Percentiles rank a stretch among this genome's conserved stretches.
Conservation (phyloP, 352 stramenopile genomes). For the Globisporangium acanthophoron region DNA sequence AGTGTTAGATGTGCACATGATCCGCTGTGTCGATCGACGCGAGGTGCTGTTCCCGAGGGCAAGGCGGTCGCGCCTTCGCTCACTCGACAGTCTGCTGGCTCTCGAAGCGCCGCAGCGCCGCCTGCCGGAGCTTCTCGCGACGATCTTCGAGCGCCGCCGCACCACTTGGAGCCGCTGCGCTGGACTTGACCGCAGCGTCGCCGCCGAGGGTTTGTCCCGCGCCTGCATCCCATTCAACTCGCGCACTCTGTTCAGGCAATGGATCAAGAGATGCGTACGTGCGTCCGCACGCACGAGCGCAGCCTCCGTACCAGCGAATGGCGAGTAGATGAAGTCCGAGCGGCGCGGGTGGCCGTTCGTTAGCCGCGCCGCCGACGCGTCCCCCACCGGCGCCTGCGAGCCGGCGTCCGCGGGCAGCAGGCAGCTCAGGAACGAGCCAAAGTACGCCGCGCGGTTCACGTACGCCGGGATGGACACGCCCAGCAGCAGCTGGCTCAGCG, state of each 20-base stretch:
- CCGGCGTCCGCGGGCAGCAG: conserved; percentile 53
- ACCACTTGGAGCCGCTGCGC: conserved; percentile 2
- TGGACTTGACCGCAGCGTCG: background rate
- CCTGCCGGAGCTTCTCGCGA: conserved; percentile 60
- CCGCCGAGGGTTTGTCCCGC: conserved; percentile 33
- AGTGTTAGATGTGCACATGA: background rate
- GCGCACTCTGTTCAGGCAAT: background rate
- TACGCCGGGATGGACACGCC: conserved; percentile 79
- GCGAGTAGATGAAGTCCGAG: conserved; percentile 40
- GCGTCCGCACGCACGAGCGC: background rate
- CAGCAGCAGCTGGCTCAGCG: conserved; percentile 77
- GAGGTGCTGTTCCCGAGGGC: background rate
- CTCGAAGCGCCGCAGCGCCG: conserved; percentile 51
- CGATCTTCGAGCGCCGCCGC: conserved; percentile 37
- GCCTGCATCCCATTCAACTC: conserved; percentile 18
- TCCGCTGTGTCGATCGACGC: too few species aligned
- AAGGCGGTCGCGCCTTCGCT: background rate
- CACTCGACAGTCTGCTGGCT: conserved; percentile 8
- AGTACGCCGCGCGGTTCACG: conserved; percentile 91
- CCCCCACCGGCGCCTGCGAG: conserved; percentile 56
- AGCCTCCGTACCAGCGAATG: conserved; percentile 47
- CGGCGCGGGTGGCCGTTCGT: conserved; percentile 17
- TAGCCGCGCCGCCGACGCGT: conserved; percentile 5
- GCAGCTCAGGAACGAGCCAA: conserved; percentile 88
- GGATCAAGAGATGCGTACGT: too few species aligned